Base-by-base conservation (phyloP, 805 yeast genomes). In the Kregervanrija pseudodelftensis region DNA sequence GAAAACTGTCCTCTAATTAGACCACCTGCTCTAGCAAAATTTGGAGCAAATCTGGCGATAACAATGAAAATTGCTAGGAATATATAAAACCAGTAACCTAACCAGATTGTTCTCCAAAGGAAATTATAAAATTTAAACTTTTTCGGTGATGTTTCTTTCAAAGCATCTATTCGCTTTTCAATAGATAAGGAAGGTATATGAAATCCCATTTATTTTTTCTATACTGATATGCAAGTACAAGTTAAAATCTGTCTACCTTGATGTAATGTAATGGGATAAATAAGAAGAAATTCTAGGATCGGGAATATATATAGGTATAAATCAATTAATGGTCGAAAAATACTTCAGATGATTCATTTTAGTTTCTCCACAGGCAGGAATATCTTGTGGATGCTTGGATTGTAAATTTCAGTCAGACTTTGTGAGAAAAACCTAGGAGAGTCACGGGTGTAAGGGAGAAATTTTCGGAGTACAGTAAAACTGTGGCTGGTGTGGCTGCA, bases 1-100 rank as follows among this genome's bases (percentile, higher is more conserved):
- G 86, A 68, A 59, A 85, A 87, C 59, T 88, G 79, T 5, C 82
- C 90, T 49, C 74, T 69, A 33, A 88, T 77, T 12, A 79, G 68
- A 2, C 96, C 96, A 12, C 87, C 91, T 52, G 80, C 85, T 46
- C 87, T 74, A 1, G 95, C 96, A 63, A 89, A 87, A 36, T 80
- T 72, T 1, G 96, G 96, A 49, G 79, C 86, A 57, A 79, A 77
- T 52, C 81, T 74, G 0, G 95, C 93, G 32, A 88, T 70, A 8
- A 85, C 82, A 34, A 89, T 74, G 45, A 85, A 79, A 1, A 82
- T 74, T 0, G 87, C 95, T 51, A 88, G 66, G 7, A 76, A 72
- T 5, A 83, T 67, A 56, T 84, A 80, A 59, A 88, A 85, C 96
- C 96, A 89, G 53, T 82, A 87, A 2, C 45, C 49, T n/a, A 49